Evolutionary conservation across 2,329 filamentous ascomycete genomes (phyloP).

Genomic region (Diaporthe vaccinii): DNA sequence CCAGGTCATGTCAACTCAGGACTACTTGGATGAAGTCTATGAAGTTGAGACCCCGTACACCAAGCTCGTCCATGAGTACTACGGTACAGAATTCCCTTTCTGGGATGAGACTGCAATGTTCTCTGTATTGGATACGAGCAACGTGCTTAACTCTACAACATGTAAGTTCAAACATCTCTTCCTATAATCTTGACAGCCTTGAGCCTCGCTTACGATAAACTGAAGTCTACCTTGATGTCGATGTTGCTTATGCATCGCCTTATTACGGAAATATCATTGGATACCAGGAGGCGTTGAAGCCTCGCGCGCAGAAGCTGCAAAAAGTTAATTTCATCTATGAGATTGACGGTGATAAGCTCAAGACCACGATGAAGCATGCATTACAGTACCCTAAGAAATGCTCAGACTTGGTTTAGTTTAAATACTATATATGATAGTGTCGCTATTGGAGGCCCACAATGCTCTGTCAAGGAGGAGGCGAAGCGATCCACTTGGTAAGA

Average conservation of each 20-base stretch:
- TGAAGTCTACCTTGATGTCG: slow-evolving; percentile 45
- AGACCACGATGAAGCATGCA: slow-evolving; percentile 50
- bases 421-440: neutral
- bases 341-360: slow-evolving; percentile 50
- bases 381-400: slow-evolving; percentile 60
- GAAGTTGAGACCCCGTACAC: slow-evolving; percentile 44
- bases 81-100: slow-evolving; percentile 42
- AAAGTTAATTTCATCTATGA: slow-evolving; percentile 43
- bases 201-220: neutral
- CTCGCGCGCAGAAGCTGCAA: slow-evolving; percentile 41
- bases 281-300: slow-evolving; percentile 42
- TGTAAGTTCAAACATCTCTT: slow-evolving; percentile 39
- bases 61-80: slow-evolving; percentile 36
- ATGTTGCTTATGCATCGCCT: slow-evolving; percentile 43
- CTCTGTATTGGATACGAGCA: slow-evolving; percentile 41
- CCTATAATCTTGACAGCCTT: neutral
- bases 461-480: neutral
- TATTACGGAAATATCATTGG: slow-evolving; percentile 45
- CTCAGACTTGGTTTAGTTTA: slow-evolving; percentile 41
- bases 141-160: slow-evolving; percentile 43
- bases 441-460: too few relatives aligned
- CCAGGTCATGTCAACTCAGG: slow-evolving; percentile 56
- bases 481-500: neutral
- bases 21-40: slow-evolving; percentile 46
- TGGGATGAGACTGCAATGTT: slow-evolving; percentile 46